A percentile compares a stretch with the other conserved stretches of the same genome.
These are phyloP conservation scores for Suillus lakei DNA, from an alignment of 768 basidiomycete species.

Conservation along the genomic window DNA sequence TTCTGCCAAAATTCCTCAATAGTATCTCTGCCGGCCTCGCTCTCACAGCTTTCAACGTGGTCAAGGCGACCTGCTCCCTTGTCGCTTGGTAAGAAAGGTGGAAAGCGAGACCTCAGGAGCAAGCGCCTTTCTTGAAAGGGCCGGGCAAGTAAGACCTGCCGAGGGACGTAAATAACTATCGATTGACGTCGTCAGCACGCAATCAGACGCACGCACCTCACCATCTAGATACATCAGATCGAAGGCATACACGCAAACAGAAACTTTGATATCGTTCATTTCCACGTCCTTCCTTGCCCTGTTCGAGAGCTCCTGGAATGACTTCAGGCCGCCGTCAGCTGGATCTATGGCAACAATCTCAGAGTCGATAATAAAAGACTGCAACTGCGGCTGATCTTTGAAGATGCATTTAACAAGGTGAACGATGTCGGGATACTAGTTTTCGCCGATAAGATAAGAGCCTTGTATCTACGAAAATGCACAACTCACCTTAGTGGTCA, in stretches of 20 bases:
- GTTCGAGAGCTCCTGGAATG: conserved; percentile 88
- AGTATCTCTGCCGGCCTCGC: conserved; percentile 59
- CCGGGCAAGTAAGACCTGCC: conserved; percentile 66
- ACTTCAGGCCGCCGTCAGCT: conserved; percentile 60
- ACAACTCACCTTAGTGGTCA: conserved; percentile 77
- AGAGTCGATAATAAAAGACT: conserved; percentile 81
- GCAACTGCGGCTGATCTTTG: conserved; percentile 41
- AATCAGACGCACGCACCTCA: conserved; percentile 52
- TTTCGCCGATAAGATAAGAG: conserved; percentile 19
- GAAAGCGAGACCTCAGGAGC: conserved; percentile 67
- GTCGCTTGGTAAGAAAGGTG: conserved; percentile 50
- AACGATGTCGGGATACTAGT: conserved; percentile 83
- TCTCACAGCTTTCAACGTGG: conserved; percentile 77
- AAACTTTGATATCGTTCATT: conserved; percentile 72
- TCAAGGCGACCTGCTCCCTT: conserved; percentile 60
- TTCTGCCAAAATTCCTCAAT: conserved; percentile 79
- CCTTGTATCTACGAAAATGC: conserved; percentile 2
- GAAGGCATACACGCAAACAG: conserved; percentile 86
- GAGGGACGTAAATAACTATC: conserved; percentile 13
- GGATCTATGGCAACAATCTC: conserved; percentile 87
- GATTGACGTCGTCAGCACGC: neutral
- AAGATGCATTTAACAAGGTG: conserved; percentile 60
- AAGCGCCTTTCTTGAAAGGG: conserved; percentile 74
- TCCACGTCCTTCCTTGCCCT: conserved; percentile 84
- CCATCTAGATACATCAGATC: conserved; percentile 89